These are phyloP conservation scores for Cenchrus fungigraminus DNA, from an alignment of 176 grass and related monocot species.

Conservation along the genomic window DNA sequence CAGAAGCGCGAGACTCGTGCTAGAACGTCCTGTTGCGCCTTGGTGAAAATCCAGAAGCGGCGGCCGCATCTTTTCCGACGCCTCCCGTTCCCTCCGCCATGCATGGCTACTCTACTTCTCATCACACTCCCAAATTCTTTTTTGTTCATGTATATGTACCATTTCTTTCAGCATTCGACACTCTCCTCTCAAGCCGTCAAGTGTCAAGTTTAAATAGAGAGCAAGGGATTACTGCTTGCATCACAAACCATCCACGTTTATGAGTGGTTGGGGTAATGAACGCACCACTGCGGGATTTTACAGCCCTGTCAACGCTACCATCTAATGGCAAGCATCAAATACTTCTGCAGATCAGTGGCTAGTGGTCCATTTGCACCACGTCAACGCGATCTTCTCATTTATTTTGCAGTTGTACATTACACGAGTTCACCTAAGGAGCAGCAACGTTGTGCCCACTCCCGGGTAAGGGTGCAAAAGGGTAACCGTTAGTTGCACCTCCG, in stretches of 20 bases:
- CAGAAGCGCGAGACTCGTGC: no score
- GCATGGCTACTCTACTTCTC: not conserved
- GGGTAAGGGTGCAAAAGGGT: constrained; percentile 29
- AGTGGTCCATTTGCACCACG: not conserved
- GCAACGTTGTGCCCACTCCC: constrained; percentile 41
- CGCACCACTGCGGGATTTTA: not conserved
- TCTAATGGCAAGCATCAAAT: not conserved
- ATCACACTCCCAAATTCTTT: not conserved
- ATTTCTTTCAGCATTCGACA: no score
- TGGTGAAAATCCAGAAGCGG: no score
- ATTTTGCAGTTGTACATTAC: constrained; percentile 43
- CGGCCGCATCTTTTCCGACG: not conserved
- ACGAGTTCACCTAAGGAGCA: constrained; percentile 29
- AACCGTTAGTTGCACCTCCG: no score
- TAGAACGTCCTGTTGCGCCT: no score
- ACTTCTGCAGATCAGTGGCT: not conserved
- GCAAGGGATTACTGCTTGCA: no score
- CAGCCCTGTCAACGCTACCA: not conserved
- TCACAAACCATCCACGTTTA: no score
- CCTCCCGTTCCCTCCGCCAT: not conserved
- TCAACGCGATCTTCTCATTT: constrained; percentile 25
- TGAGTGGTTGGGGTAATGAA: not conserved
- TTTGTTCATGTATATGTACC: no score
- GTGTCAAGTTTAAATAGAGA: no score
- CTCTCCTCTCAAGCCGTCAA: no score